Evolutionary conservation across 2,329 filamentous ascomycete genomes (phyloP).

Genomic region (Pestalotiopsis sp.): DNA sequence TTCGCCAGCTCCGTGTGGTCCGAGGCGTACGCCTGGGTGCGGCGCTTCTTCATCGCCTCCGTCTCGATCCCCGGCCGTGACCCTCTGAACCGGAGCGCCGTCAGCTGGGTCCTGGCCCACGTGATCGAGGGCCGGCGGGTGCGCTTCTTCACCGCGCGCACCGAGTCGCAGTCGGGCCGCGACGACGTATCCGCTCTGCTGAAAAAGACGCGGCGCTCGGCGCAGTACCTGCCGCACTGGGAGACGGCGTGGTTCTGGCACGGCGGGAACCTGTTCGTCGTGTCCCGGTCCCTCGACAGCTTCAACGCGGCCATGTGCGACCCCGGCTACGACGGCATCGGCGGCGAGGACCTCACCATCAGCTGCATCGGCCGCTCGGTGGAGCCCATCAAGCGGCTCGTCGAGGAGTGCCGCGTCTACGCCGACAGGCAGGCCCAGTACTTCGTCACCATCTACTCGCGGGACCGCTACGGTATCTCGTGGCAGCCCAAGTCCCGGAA

Average conservation of each 20-base stretch:
- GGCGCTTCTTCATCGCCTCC: slow-evolving; percentile 43
- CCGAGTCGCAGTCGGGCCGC: slow-evolving; percentile 32
- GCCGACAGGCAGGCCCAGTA: slow-evolving; percentile 48
- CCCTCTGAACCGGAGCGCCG: slow-evolving; percentile 43
- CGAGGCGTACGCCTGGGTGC: slow-evolving; percentile 40
- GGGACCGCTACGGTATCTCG: slow-evolving; percentile 44
- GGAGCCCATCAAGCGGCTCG: slow-evolving; percentile 45
- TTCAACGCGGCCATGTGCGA: slow-evolving; percentile 37
- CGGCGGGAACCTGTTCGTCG: slow-evolving; percentile 43
- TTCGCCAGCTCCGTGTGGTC: slow-evolving; percentile 35
- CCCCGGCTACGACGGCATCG: slow-evolving; percentile 44
- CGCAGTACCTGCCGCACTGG: slow-evolving; percentile 47
- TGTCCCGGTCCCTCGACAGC: slow-evolving; percentile 40
- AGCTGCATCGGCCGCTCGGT: slow-evolving; percentile 53
- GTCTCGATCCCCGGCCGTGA: slow-evolving; percentile 44
- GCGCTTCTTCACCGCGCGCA: slow-evolving; percentile 45
- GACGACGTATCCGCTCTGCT: slow-evolving; percentile 37
- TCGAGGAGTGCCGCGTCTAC: slow-evolving; percentile 47
- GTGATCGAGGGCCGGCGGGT: slow-evolving; percentile 35
- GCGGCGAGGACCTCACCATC: slow-evolving; percentile 46
- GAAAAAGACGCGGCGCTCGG: slow-evolving; percentile 40
- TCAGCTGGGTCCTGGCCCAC: slow-evolving; percentile 45
- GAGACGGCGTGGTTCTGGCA: slow-evolving; percentile 50
- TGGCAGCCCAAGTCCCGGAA: slow-evolving; percentile 8
- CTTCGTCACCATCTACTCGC: slow-evolving; percentile 49